A percentile compares a stretch with the other conserved stretches of the same genome.
phyloP scores from a whole-genome alignment of 768 basidiomycete species.

The Pleurotus ostreatus region DNA sequence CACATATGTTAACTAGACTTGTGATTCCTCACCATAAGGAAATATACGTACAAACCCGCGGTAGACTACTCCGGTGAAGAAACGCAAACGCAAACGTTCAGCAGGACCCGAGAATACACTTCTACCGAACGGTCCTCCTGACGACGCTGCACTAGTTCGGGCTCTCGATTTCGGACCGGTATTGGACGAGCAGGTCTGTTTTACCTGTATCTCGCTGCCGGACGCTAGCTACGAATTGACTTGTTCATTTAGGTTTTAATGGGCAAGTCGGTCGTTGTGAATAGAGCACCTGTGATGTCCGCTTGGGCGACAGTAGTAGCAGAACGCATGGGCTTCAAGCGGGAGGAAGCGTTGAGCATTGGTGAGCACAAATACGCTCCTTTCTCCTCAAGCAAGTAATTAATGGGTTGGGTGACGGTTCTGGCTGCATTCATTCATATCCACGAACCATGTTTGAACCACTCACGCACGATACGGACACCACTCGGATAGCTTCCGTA shows the following conservation, averaged over 20 bases:
- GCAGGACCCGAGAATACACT: slow-evolving; percentile 46
- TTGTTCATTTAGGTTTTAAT: slow-evolving; percentile 46
- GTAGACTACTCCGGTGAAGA: slow-evolving; percentile 44
- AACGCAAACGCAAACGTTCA: slow-evolving; percentile 44
- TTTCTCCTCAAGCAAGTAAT: no score
- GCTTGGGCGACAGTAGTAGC: slow-evolving; percentile 90
- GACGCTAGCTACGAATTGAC: neutral
- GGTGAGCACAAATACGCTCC: slow-evolving; percentile 39
- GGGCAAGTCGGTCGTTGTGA: slow-evolving; percentile 63
- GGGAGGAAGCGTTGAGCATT: slow-evolving; percentile 89
- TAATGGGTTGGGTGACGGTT: no score
- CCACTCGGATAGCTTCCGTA: slow-evolving; percentile 60
- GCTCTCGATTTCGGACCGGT: slow-evolving; percentile 72
- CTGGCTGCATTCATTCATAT: no score
- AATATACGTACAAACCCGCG: neutral
- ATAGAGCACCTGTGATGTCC: slow-evolving; percentile 93
- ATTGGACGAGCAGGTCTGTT: slow-evolving; percentile 56
- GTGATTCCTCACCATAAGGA: neutral
- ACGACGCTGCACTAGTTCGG: slow-evolving; percentile 47
- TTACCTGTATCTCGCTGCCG: no score
- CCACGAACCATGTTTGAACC: no score
- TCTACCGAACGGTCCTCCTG: slow-evolving; percentile 45
- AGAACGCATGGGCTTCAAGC: slow-evolving; percentile 79
- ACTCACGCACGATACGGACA: neutral
- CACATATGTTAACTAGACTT: neutral